Evolutionary conservation across 148 eudicot species (phyloP), one percentile per base, ranked within the genome.

Genomic region (Cornus kousa): DNA sequence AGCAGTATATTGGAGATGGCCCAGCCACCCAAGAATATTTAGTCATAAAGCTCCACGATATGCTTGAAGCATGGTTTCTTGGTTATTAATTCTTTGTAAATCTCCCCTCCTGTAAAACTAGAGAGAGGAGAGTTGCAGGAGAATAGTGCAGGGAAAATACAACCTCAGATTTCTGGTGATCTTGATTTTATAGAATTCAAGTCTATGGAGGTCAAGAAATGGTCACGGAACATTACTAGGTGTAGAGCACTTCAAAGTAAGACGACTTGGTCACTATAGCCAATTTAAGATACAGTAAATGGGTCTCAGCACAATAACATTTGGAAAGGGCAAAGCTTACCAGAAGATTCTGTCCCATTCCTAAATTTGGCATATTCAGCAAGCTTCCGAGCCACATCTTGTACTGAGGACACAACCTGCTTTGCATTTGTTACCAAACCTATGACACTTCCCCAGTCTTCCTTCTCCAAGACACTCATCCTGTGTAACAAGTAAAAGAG

Each of bases 361-460:
- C 85, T 83, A 75, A 90, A 89, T 74, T 90, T 89, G 37, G 99
- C 93, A 84, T 88, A 91, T 66, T 95, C 97, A 74, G 97, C 94
- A 62, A 95, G 88, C 87, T 90, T 95, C 68, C 94, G 84, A 76
- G 97, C 93, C 48, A 88, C 95, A 82, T 93, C 99, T 87, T 93
- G 97, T 77, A 95, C 97, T 77, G 97, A 90, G 65, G 90, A 85
- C 46, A 92, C 88, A 67, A 95, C 96, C 40, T 93, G 94, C 82
- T 92, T 89, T 31, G 99, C 97, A 86, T 93, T 95, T 53, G 92
- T 85, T 77, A 95, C 87, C 76, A 93, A 85, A 59, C 90, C 99
- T 62, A 88, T 74, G 11, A 91, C 85, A 77, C 83, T 91, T 88
- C 74, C 88, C 97, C 93, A 89, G 78, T 95, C 99, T 86, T 91